phyloP scores from a whole-genome alignment of 495 filamentous ascomycete genomes.

The Pyrenopolyporus hunteri region DNA sequence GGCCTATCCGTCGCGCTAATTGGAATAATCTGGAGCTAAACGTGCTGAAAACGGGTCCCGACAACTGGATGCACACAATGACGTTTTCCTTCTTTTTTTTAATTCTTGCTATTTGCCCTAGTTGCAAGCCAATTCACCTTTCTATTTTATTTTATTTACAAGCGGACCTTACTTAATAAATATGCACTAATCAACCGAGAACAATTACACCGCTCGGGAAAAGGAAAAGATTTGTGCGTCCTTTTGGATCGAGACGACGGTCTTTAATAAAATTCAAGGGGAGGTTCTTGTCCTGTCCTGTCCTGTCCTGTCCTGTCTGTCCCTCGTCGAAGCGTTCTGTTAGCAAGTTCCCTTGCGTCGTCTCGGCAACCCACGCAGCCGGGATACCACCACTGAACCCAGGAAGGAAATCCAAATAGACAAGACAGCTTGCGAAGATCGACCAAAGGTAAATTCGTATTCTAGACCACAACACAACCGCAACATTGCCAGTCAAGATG shows the following conservation, averaged over 20 bases:
- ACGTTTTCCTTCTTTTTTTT: slow-evolving; percentile 21
- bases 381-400: too few species aligned
- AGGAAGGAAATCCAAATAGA: neutral
- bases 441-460: neutral
- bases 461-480: neutral
- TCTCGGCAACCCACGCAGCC: neutral
- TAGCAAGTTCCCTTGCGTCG: neutral
- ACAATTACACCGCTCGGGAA: neutral
- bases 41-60: slow-evolving; percentile 14
- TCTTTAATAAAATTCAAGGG: slow-evolving; percentile 1
- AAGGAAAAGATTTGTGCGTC: neutral
- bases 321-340: neutral
- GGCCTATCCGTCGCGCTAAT: slow-evolving; percentile 20
- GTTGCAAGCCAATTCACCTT: neutral
- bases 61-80: slow-evolving; percentile 24
- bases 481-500: slow-evolving; percentile 48
- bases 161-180: neutral
- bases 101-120: neutral
- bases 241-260: neutral
- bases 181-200: neutral
- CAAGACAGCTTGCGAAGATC: neutral
- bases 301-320: neutral
- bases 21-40: neutral
- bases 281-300: neutral
- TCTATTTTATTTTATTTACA: slow-evolving; percentile 1